phyloP scores from a whole-genome alignment of 768 basidiomycete genomes.

The Polyporus arcularius region DNA sequence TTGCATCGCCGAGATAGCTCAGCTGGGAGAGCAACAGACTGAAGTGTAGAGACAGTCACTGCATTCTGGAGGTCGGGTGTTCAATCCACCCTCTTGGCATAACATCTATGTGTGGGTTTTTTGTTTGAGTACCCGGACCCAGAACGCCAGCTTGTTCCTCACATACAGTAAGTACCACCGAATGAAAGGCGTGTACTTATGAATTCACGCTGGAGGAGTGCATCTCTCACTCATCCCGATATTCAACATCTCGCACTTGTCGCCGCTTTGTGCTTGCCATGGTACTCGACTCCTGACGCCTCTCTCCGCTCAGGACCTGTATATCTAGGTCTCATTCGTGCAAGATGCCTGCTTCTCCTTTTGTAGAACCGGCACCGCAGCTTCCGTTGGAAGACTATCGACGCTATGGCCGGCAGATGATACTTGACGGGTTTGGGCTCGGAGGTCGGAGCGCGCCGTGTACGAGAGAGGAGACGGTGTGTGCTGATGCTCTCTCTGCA shows the following conservation, averaged over 20 bases:
- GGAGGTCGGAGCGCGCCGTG: constrained; percentile 50
- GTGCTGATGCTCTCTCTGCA: too few species aligned
- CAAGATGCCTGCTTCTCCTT: background rate
- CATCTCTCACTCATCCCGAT: background rate
- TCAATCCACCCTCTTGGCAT: too few species aligned
- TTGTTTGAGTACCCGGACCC: too few species aligned
- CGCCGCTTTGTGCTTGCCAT: too few species aligned
- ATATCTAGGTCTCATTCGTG: background rate
- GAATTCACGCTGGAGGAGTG: too few species aligned
- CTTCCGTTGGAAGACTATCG: constrained; percentile 66
- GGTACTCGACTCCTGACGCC: background rate
- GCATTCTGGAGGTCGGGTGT: too few species aligned
- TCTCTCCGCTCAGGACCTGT: background rate
- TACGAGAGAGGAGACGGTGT: too few species aligned
- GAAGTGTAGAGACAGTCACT: constrained; percentile 23
- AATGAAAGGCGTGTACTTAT: too few species aligned
- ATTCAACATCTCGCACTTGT: too few species aligned
- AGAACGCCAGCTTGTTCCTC: too few species aligned
- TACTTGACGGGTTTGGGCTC: constrained; percentile 85
- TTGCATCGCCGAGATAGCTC: constrained; percentile 33
- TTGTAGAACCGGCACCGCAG: constrained; percentile 6
- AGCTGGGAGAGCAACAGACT: constrained; percentile 39
- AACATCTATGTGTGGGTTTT: too few species aligned
- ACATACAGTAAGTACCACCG: too few species aligned
- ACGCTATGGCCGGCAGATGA: constrained; percentile 97